phyloP scores from a whole-genome alignment of 495 filamentous ascomycete species.

The Penicillium daleae region DNA sequence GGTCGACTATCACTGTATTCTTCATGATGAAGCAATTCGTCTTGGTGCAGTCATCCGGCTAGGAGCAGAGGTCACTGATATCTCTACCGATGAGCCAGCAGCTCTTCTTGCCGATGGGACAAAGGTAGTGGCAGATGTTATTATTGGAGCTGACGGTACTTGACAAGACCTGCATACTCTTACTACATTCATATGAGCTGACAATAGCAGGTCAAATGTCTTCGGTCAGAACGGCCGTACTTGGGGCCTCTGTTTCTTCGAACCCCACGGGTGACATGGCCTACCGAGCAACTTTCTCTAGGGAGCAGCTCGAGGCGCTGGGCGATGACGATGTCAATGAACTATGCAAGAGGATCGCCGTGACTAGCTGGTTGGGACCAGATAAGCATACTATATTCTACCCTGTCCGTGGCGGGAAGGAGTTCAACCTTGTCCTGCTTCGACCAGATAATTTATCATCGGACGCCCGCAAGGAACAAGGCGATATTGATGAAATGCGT shows the following conservation, averaged over 20 bases:
- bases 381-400: constrained; percentile 63
- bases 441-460: constrained; percentile 1
- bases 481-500: neutral
- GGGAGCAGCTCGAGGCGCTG: neutral
- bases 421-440: constrained; percentile 64
- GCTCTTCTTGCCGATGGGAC: constrained; percentile 1
- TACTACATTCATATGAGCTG: neutral
- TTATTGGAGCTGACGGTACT: neutral
- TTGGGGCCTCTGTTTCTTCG: neutral
- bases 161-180: neutral
- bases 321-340: neutral
- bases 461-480: neutral
- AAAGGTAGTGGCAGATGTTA: neutral
- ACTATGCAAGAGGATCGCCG: neutral
- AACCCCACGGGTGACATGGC: neutral
- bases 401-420: constrained; percentile 54
- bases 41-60: neutral
- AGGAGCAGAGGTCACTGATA: neutral
- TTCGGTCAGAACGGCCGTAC: neutral
- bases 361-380: constrained; percentile 61
- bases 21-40: neutral
- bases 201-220: neutral
- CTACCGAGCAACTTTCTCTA: neutral
- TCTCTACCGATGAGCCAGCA: neutral
- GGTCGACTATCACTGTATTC: neutral